Base-by-base conservation (phyloP, 441 rosid species). In the Cnidoscolus chayamansa region DNA sequence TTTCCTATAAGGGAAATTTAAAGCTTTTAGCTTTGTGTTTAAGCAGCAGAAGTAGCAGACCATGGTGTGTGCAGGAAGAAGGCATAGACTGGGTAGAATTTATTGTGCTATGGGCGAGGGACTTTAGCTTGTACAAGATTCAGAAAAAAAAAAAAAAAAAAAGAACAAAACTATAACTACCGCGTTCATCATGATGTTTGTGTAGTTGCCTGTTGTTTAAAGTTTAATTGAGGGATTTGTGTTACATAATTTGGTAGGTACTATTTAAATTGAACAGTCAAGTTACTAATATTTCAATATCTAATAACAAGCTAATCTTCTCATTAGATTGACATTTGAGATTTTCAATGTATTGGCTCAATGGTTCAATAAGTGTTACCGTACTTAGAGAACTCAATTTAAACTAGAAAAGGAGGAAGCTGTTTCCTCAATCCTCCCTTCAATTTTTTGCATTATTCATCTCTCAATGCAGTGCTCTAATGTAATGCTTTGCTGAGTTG, bases 11-110 rank as follows among this genome's bases (percentile, higher is more conserved):
- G 37, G 25, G 25, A 25, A 25, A 25, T 25, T 25, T 57, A 47
- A 67, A 65, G 40, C 58, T 66, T 49, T 66, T 65, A 43, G 20
- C 19, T 54, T 17, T 68, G 17, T 32, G 54, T 54, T 12, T 31
- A 11, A 43, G 12, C 45, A 67, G 47, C n/a, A 32, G 19, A 40
- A 15, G 13, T 54, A 54, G 31, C 30, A 45, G 30, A 16, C 15
- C 32, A 15, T n/a, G 15, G 17, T 40, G 19, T 68, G 45, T 37
- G 53, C 37, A 55, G 43, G 53, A 35, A 40, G 56, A 68, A 25
- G 60, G 35, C 35, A 25, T 25, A 25, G 25, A 25, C 25, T 25
- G 25, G 25, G 25, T 25, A 25, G 25, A 25, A 25, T 25, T 25
- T 25, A 6, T 20, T 20, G 20, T 56, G 10, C 32, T 45, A 13